These are phyloP conservation scores for Aspergillus spinulosporus DNA, from an alignment of 2,329 filamentous ascomycete species.

Conservation along the genomic window DNA sequence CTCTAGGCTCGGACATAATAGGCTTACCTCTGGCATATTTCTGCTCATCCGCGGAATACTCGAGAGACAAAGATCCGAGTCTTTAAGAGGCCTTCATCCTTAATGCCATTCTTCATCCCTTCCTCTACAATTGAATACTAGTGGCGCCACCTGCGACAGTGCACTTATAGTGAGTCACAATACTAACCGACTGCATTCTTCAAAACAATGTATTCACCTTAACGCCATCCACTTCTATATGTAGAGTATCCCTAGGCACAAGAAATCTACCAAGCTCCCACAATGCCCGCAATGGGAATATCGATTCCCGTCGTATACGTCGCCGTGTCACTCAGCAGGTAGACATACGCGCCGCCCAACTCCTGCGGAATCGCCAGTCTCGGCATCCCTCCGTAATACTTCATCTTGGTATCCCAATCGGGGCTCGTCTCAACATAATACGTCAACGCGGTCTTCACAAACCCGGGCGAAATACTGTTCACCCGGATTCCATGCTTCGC, in stretches of 20 bases:
- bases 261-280: conserved; percentile 2
- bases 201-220: too few species aligned
- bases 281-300: conserved; percentile 40
- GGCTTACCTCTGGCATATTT: too few species aligned
- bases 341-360: conserved; percentile 53
- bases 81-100: too few species aligned
- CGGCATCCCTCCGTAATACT: conserved; percentile 57
- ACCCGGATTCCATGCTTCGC: conserved; percentile 37
- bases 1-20: too few species aligned
- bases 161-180: too few species aligned
- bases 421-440: conserved; percentile 51
- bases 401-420: conserved; percentile 55
- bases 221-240: background rate
- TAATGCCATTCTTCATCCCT: too few species aligned
- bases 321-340: conserved; percentile 49
- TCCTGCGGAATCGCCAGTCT: conserved; percentile 55
- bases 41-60: too few species aligned
- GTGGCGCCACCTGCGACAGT: too few species aligned
- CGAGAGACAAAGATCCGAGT: too few species aligned
- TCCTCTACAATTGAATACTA: too few species aligned
- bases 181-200: too few species aligned
- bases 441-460: conserved; percentile 42
- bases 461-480: conserved; percentile 45
- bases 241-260: background rate
- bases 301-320: conserved; percentile 53